Evolutionary conservation across 2,329 filamentous ascomycete species (phyloP), one percentile per base, ranked within the genome.

Genomic region (Fusarium austroafricanum): DNA sequence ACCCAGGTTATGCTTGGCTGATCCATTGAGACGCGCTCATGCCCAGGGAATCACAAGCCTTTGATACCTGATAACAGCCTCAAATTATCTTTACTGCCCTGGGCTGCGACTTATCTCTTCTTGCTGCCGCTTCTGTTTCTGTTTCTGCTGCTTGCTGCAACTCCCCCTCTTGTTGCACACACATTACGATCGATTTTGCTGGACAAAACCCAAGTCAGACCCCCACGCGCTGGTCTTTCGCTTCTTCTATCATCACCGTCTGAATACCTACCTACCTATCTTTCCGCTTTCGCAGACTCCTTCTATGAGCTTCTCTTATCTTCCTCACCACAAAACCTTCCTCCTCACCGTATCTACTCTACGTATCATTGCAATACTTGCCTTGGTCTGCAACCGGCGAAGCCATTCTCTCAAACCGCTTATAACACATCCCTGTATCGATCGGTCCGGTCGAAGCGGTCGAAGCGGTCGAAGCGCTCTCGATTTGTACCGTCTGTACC

Each of bases 381-480:
- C 60, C 65, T 45, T 45, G 52, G 47, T 61, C 61, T 61, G 52
- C 61, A 69, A 66, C 62, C 65, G 65, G 65, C 65, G 61, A 68
- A 58, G 40, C 51, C 55, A 57, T 53, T 50, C 55, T 54, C 44
- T 65, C 65, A 68, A 68, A 68, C 63, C 46, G 61, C 65, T 55
- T 54, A 66, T 29, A 69, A 54, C 38, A 37, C 66, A 68, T 59
- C 65, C 61, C 55, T 69, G 65, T 31, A 51, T 69, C 65, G 62
- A 53, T 62, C 56, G 55, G 44, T 60, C 61, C 49, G 55, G 63
- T 62, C 64, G 56, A 53, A 51, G 65, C 55, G 51, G 67, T 65
- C 55, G 52, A 47, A 53, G 65, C 55, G 50, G 67, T 67, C 54
- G 45, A 43, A 53, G 59, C 56, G 45, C 51, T 54, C 56, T 61